Conservation (phyloP, 495 filamentous ascomycete genomes). For the Penicillium roqueforti region DNA sequence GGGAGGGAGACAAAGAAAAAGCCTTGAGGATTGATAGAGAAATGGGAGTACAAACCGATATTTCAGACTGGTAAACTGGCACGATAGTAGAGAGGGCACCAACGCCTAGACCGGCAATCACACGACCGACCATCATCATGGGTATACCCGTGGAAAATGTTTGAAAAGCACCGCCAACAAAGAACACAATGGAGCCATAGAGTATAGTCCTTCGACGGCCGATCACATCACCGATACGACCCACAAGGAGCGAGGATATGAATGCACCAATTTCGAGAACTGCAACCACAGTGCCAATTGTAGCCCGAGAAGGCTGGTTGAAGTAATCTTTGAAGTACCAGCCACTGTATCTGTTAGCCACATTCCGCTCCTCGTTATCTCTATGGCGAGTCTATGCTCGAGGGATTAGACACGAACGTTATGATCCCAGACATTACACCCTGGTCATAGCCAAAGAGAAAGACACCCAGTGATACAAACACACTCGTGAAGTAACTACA, state of each 20-base stretch:
- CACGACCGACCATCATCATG: constrained; percentile 89
- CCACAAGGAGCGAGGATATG: constrained; percentile 84
- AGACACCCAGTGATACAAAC: constrained; percentile 96
- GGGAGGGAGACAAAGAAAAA: not conserved
- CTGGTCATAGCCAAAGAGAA: constrained; percentile 98
- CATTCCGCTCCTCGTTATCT: not conserved
- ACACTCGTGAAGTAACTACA: constrained; percentile 93
- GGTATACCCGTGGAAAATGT: constrained; percentile 74
- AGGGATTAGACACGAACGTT: constrained; percentile 59
- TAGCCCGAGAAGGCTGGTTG: constrained; percentile 73
- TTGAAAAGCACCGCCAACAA: constrained; percentile 84
- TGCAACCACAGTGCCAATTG: constrained; percentile 93
- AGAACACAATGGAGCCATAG: constrained; percentile 89
- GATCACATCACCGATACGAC: constrained; percentile 84
- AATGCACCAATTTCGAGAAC: constrained; percentile 94
- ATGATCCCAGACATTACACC: constrained; percentile 99
- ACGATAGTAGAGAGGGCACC: constrained; percentile 95
- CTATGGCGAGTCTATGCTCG: not conserved
- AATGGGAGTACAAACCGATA: constrained; percentile 42
- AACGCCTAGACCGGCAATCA: constrained; percentile 90
- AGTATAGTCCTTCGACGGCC: constrained; percentile 88
- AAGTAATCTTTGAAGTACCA: constrained; percentile 88
- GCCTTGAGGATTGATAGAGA: not conserved
- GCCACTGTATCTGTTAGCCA: constrained; percentile 53
- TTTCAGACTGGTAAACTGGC: constrained; percentile 96